phyloP scores from a whole-genome alignment of 495 filamentous ascomycete species.

The Talaromyces liani region DNA sequence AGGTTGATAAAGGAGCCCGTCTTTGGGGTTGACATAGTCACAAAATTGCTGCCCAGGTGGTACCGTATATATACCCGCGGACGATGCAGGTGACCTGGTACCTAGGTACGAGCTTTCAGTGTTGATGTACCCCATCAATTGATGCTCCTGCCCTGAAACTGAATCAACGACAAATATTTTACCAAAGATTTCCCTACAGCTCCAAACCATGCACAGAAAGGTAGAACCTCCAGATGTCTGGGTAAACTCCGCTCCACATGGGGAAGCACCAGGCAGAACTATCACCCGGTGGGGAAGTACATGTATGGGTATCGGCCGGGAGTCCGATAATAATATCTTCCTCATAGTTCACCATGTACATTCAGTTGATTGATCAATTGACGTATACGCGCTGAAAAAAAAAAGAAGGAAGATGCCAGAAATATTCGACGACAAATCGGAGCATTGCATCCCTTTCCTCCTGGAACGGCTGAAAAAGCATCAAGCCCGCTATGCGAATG shows the following conservation, averaged over 20 bases:
- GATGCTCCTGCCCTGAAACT: too few species aligned
- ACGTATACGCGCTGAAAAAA: neutral
- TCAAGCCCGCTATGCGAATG: conserved; percentile 24
- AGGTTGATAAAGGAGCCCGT: too few species aligned
- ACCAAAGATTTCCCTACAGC: too few species aligned
- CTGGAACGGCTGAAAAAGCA: conserved; percentile 55
- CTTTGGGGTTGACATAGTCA: too few species aligned
- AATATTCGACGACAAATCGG: conserved; percentile 80
- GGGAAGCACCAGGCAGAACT: neutral
- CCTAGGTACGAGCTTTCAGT: too few species aligned
- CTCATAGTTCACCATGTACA: neutral
- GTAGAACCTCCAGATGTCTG: neutral
- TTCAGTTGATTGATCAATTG: neutral
- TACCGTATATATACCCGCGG: too few species aligned
- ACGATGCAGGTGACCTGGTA: too few species aligned
- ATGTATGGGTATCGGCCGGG: conserved; percentile 1
- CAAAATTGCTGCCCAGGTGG: too few species aligned
- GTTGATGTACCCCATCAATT: too few species aligned
- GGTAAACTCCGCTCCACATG: neutral
- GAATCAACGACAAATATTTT: too few species aligned
- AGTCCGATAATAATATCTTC: neutral
- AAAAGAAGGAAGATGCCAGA: conserved; percentile 27
- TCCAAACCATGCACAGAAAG: too few species aligned
- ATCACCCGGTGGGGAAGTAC: conserved; percentile 2
- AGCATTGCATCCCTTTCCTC: conserved; percentile 79